Conservation (phyloP, 2,329 filamentous ascomycete genomes). For the Aotearoamyces nothofagi region DNA sequence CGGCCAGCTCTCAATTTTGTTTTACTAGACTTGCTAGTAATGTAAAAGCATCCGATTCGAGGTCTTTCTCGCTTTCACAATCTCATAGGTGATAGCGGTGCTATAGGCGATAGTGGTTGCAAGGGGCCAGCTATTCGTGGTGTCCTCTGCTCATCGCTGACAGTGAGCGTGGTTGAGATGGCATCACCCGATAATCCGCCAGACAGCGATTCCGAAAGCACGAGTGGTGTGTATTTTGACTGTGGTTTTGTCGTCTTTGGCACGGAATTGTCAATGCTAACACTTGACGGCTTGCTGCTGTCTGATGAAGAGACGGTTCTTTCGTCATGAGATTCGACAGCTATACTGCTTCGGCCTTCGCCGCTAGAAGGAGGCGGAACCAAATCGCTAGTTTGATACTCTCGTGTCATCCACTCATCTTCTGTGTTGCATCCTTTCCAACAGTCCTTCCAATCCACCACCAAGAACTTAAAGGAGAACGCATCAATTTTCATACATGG, state of each 20-base stretch:
- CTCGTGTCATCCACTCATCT: slow-evolving; percentile 58
- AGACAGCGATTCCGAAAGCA: neutral
- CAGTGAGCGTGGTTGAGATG: neutral
- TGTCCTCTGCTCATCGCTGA: neutral
- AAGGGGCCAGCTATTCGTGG: neutral
- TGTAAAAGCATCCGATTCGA: too few relatives aligned
- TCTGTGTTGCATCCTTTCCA: slow-evolving; percentile 96
- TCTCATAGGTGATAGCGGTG: neutral
- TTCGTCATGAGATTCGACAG: slow-evolving; percentile 29
- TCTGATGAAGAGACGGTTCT: slow-evolving; percentile 49
- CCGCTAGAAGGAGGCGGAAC: slow-evolving; percentile 33
- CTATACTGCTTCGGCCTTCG: slow-evolving; percentile 15
- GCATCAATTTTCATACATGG: slow-evolving; percentile 93
- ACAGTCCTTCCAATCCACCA: slow-evolving; percentile 90
- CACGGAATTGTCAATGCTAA: slow-evolving; percentile 8
- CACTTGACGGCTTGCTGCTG: slow-evolving; percentile 36
- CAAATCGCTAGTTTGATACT: slow-evolving; percentile 45
- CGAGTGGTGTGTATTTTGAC: neutral
- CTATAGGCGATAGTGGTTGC: neutral
- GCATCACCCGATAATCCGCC: neutral
- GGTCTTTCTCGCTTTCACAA: too few relatives aligned
- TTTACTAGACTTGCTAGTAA: too few relatives aligned
- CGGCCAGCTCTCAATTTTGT: too few relatives aligned
- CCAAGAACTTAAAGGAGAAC: slow-evolving; percentile 89
- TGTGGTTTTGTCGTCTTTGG: neutral